Evolutionary conservation across 441 rosid genomes (phyloP).

Genomic region (Arabidopsis lyrata): DNA sequence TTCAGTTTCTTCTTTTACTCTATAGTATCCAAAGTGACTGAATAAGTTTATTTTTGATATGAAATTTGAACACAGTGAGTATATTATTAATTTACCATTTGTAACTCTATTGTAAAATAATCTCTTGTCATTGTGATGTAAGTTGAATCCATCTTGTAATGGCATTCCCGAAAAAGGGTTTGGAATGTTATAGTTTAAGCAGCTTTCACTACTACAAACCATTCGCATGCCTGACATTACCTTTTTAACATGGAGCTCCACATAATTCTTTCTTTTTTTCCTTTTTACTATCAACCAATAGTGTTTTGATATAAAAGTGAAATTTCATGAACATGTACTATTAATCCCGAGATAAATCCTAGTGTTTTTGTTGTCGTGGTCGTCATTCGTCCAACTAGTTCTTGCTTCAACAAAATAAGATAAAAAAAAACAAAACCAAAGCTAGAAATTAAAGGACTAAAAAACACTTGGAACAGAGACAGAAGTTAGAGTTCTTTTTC

Average conservation of each 20-base stretch:
- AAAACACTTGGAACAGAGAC: too few relatives aligned
- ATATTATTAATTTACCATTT: not conserved
- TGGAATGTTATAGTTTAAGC: constrained; percentile 1
- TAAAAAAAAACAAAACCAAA: too few relatives aligned
- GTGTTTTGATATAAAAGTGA: not conserved
- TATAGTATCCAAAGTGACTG: not conserved
- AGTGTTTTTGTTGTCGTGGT: too few relatives aligned
- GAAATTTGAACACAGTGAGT: constrained; percentile 2
- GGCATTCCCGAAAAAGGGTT: constrained; percentile 30
- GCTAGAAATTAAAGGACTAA: too few relatives aligned
- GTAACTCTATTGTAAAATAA: not conserved
- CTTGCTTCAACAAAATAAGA: too few relatives aligned
- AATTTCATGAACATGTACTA: not conserved
- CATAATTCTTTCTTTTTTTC: constrained; percentile 1
- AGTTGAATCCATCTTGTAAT: constrained; percentile 7
- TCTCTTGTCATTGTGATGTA: not conserved
- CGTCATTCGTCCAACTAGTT: too few relatives aligned
- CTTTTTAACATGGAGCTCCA: constrained; percentile 42
- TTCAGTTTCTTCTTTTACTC: not conserved
- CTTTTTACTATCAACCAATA: constrained; percentile 27
- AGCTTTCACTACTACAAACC: constrained; percentile 37
- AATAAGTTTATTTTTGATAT: not conserved
- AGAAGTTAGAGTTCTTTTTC: too few relatives aligned
- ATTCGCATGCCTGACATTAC: constrained; percentile 44
- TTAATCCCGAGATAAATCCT: not conserved